These are phyloP conservation scores for Coniella lustricola DNA, from an alignment of 2,329 filamentous ascomycete species.

Conservation along the genomic window DNA sequence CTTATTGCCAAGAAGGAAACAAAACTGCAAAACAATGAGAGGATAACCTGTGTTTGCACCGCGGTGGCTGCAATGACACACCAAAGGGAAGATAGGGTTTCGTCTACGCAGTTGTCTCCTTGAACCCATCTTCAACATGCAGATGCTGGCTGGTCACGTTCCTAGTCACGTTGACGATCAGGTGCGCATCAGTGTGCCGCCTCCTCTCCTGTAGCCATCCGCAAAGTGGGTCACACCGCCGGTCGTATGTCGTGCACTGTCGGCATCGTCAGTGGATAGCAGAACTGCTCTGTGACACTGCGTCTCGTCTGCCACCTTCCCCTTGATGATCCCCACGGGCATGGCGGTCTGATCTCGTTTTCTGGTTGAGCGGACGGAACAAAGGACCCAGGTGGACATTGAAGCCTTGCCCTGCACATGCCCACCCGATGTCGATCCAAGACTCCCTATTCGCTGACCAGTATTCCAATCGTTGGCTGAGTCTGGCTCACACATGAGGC, in stretches of 20 bases:
- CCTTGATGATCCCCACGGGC: not conserved
- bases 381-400: not conserved
- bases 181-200: constrained; percentile 15
- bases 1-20: not conserved
- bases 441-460: constrained; percentile 1
- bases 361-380: not conserved
- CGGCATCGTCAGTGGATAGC: constrained; percentile 12
- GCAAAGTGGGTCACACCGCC: constrained; percentile 9
- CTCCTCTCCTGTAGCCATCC: constrained; percentile 14
- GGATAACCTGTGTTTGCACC: constrained; percentile 6
- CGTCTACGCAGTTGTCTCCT: constrained; percentile 9
- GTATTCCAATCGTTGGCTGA: not conserved
- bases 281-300: constrained; percentile 13
- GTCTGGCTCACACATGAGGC: constrained; percentile 5
- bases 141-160: constrained; percentile 16
- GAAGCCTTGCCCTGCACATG: not conserved
- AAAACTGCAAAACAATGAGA: not conserved
- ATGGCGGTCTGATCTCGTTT: not conserved
- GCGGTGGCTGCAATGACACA: constrained; percentile 16
- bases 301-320: constrained; percentile 4
- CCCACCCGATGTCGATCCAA: not conserved
- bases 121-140: constrained; percentile 8
- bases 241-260: constrained; percentile 10
- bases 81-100: constrained; percentile 11
- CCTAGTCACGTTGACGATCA: constrained; percentile 15